Percentiles rank a stretch among this genome's conserved stretches.
phyloP scores from a whole-genome alignment of 2,329 filamentous ascomycete species.

The Reticulascus tulasneorum region DNA sequence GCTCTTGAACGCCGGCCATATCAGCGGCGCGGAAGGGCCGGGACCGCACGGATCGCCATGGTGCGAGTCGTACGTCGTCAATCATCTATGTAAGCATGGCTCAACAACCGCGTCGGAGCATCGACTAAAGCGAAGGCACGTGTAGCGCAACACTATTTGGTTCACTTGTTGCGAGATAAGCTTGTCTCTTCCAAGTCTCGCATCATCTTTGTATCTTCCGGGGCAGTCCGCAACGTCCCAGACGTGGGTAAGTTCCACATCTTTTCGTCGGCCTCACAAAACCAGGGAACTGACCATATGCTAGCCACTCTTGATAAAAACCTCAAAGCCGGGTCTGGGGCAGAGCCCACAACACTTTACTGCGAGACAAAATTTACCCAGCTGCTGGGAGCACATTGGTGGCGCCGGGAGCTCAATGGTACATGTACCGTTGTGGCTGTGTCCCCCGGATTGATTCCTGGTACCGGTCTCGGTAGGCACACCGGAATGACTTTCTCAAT shows the following conservation, averaged over 20 bases:
- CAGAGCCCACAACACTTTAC: constrained; percentile 28
- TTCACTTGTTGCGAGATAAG: constrained; percentile 45
- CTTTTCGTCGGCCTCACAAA: background rate
- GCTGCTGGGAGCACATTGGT: constrained; percentile 50
- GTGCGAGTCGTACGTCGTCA: constrained; percentile 48
- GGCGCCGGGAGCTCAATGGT: constrained; percentile 46
- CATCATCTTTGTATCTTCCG: constrained; percentile 48
- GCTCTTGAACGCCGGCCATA: constrained; percentile 45
- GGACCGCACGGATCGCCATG: constrained; percentile 40
- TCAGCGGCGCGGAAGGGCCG: constrained; percentile 28
- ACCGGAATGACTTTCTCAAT: constrained; percentile 21
- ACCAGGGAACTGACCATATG: background rate
- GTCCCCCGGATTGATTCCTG: constrained; percentile 48
- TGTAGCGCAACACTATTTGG: constrained; percentile 52
- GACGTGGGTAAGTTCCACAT: constrained; percentile 28
- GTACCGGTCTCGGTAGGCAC: constrained; percentile 37
- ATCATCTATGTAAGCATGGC: constrained; percentile 42
- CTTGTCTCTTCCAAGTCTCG: constrained; percentile 41
- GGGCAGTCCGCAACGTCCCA: constrained; percentile 36
- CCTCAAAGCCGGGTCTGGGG: constrained; percentile 34
- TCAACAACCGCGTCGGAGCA: background rate
- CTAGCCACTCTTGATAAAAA: constrained; percentile 33
- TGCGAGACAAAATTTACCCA: constrained; percentile 45
- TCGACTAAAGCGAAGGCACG: too few species aligned
- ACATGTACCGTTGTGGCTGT: constrained; percentile 46